These are phyloP conservation scores for Eucalyptus melliodora DNA, from an alignment of 345 rosid species.

Conservation along the genomic window DNA sequence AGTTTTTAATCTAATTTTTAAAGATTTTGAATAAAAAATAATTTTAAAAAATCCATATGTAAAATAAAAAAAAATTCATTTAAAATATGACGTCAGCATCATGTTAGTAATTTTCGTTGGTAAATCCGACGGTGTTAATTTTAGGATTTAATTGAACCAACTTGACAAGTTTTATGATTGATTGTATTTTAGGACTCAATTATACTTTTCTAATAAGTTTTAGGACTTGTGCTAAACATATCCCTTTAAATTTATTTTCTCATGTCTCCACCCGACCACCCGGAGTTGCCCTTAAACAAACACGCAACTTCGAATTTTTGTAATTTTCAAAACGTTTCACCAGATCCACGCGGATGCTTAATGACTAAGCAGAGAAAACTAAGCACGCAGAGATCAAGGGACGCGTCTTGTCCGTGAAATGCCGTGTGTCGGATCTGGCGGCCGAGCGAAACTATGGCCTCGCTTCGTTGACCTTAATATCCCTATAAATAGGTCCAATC, in stretches of 20 bases:
- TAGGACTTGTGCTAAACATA: no score
- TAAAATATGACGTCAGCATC: no score
- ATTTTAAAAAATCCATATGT: no score
- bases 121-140: no score
- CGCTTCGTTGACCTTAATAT: not conserved
- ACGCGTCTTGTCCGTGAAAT: not conserved
- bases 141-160: no score
- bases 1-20: no score
- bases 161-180: no score
- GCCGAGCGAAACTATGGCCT: not conserved
- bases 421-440: not conserved
- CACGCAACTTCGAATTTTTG: not conserved
- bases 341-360: not conserved
- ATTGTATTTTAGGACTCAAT: no score
- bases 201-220: no score
- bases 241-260: not conserved
- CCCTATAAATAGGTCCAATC: not conserved
- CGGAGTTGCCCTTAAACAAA: not conserved
- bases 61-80: no score
- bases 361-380: not conserved
- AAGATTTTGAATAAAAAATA: no score
- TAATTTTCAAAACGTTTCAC: not conserved
- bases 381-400: not conserved
- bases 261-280: not conserved
- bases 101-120: no score